A percentile compares a stretch with the other conserved stretches of the same genome.
phyloP scores from a whole-genome alignment of 257 asterid species.

The Solanum chiquidenum region DNA sequence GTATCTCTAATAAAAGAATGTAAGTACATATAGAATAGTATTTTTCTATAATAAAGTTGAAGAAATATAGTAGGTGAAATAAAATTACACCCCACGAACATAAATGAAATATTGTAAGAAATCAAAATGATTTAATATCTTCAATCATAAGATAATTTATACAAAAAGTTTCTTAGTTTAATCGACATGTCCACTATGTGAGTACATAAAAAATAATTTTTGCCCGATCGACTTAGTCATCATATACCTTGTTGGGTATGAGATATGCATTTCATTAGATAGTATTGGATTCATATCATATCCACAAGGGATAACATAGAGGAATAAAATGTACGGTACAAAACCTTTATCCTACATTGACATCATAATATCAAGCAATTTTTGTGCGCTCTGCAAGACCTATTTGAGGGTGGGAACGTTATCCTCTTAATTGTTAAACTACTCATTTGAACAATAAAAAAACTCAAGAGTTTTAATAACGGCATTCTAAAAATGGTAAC shows the following conservation, averaged over 20 bases:
- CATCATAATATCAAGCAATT: background rate
- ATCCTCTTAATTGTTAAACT: background rate
- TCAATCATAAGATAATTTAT: background rate
- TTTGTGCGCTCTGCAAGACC: background rate
- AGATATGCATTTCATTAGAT: background rate
- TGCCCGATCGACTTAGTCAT: background rate
- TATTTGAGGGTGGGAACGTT: background rate
- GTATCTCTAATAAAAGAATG: background rate
- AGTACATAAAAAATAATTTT: background rate
- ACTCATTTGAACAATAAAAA: background rate
- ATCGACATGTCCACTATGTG: background rate
- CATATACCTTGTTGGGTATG: background rate
- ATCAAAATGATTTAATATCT: background rate
- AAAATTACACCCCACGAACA: background rate
- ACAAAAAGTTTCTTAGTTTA: background rate
- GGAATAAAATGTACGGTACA: background rate
- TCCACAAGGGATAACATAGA: background rate
- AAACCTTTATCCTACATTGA: background rate
- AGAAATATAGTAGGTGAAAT: background rate
- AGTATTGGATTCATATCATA: background rate
- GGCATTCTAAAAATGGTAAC: too few species aligned
- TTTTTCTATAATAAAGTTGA: background rate
- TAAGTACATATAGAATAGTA: background rate
- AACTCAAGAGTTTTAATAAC: background rate
- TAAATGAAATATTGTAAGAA: background rate